Base-by-base conservation (phyloP, 768 basidiomycete species). In the Lanmaoa rubissima region DNA sequence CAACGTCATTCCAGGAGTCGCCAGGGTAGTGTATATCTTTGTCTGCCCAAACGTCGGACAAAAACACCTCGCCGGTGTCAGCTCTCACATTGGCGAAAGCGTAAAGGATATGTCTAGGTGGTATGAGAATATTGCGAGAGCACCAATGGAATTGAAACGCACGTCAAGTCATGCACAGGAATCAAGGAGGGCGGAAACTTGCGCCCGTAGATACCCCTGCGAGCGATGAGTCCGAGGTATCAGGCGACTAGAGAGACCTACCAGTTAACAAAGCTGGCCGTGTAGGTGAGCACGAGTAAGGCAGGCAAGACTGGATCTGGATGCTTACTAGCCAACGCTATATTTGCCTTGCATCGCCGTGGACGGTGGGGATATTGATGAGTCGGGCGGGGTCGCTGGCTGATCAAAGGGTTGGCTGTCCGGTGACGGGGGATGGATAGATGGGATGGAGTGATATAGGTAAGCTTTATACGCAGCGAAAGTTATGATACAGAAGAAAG, bases 21-120 rank as follows among this genome's bases (percentile, higher is more conserved):
- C 88, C 91, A 0, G 89, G 86, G 69, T 96, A 95, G 70, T 98
- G 97, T 45, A 98, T 98, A 69, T 98, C 93, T 66, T 95, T 84
- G 77, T 99, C 97, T 0, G 94, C 88, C 96, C 96, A 98, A 2
- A 78, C 70, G 64, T 99, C 97, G 38, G 93, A 95, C 51, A 98
- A 73, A 65, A 83, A 74, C 19, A 98, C 95, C 66, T 92, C 91
- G 40, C 96, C 96, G 1, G 86, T 81, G 57, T 92, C 91, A 19
- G 86, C 74, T 62, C 82, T 85, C 63, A 98, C 73, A 63, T 98
- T 92, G 19, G 92, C 97, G 64, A 98, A 98, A 2, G 94, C 92
- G 67, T 95, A 94, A 36, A 94, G 84, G 63, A 96, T 84, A 71
- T 96, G 94, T 26, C 89, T 92, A 61, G 24, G 48, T 31, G 35